A percentile compares a stretch with the other conserved stretches of the same genome.
phyloP scores from a whole-genome alignment of 2,329 filamentous ascomycete genomes.

The Alternaria dauci region DNA sequence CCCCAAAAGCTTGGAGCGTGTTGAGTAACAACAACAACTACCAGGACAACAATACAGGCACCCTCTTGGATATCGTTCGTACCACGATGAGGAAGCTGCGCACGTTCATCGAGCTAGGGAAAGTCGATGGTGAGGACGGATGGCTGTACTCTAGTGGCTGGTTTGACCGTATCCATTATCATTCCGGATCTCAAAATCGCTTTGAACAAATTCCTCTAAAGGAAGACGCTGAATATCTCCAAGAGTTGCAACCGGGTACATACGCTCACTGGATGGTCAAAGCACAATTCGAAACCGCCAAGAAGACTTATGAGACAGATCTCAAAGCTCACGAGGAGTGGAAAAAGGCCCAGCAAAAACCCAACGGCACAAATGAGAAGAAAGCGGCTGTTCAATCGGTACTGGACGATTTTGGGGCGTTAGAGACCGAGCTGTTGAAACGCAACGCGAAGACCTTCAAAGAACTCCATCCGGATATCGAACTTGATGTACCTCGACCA shows the following conservation, averaged over 20 bases:
- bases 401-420: conserved; percentile 61
- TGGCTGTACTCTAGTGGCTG: conserved; percentile 2
- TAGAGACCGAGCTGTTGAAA: conserved; percentile 64
- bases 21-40: conserved; percentile 40
- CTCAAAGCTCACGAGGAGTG: conserved; percentile 41
- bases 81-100: conserved; percentile 55
- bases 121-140: conserved; percentile 7
- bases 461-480: conserved; percentile 65
- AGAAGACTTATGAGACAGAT: conserved; percentile 47
- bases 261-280: conserved; percentile 68
- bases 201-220: conserved; percentile 33
- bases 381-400: conserved; percentile 62
- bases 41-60: conserved; percentile 52
- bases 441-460: conserved; percentile 72
- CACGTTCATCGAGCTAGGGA: conserved; percentile 18
- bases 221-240: conserved; percentile 62
- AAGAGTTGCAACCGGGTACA: conserved; percentile 59
- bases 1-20: conserved; percentile 47
- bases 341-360: conserved; percentile 26
- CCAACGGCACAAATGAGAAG: conserved; percentile 60
- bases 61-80: conserved; percentile 69
- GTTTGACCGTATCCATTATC: not conserved
- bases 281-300: conserved; percentile 52
- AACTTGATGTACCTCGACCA: not conserved
- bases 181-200: not conserved